Percentiles rank a stretch among this genome's conserved stretches.
phyloP scores from a whole-genome alignment of 1,284 basidiomycete species.

The Amylostereum chailletii region DNA sequence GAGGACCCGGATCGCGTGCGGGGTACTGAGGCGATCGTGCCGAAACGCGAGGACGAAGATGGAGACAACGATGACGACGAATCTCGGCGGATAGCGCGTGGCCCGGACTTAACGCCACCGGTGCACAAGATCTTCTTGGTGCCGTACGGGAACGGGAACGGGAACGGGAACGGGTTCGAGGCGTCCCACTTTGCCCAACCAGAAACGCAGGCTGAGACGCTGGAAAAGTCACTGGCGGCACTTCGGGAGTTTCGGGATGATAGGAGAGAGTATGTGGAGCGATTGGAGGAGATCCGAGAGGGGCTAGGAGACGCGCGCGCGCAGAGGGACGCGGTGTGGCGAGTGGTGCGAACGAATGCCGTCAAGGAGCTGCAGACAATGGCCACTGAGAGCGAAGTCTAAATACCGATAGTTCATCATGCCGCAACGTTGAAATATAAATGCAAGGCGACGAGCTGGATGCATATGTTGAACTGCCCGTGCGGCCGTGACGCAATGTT shows the following conservation, averaged over 20 bases:
- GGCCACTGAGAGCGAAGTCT: constrained; percentile 27
- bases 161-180: constrained; percentile 33
- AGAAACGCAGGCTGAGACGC: constrained; percentile 53
- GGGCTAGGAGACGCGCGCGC: constrained; percentile 59
- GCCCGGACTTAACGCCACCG: constrained; percentile 55
- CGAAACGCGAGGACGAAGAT: constrained; percentile 58
- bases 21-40: constrained; percentile 34
- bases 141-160: constrained; percentile 30
- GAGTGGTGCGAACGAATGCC: constrained; percentile 60
- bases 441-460: too few species aligned
- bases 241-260: constrained; percentile 75
- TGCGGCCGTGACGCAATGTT: too few species aligned
- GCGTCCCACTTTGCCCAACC: constrained; percentile 54
- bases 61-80: constrained; percentile 44
- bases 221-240: constrained; percentile 64
- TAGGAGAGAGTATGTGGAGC: constrained; percentile 71
- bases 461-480: too few species aligned
- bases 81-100: constrained; percentile 41
- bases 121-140: constrained; percentile 61
- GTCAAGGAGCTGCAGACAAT: constrained; percentile 65
- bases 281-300: constrained; percentile 72
- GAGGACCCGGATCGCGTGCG: constrained; percentile 41
- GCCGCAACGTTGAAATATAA: too few species aligned
- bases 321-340: constrained; percentile 67
- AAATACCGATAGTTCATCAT: too few species aligned